Evolutionary conservation across 345 rosid species (phyloP), one percentile per base, ranked within the genome.

Genomic region (Camelina hispida): DNA sequence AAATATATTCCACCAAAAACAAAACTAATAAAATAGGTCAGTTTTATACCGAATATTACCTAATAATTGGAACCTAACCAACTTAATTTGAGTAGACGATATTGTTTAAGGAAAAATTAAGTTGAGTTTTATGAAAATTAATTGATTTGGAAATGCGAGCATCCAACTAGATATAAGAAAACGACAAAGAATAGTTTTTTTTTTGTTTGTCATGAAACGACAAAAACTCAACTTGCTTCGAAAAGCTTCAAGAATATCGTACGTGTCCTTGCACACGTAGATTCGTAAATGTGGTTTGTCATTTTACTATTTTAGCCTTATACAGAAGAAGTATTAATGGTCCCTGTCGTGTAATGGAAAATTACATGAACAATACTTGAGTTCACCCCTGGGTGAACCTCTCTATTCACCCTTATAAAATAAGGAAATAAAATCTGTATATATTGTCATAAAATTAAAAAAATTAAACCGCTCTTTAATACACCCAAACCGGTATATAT

Each of bases 221-320:
- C 56, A 54, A 42, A 46, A 48, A 20, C 14, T 43, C n/a, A 62
- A 52, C 48, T 73, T 55, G 57, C 16, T 64, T 23, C 32, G 55
- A 73, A 73, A 48, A 65, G 63, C 55, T 54, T 63, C 18, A 55
- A 32, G 3, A 53, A 34, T 47, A n/a, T 20, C 15, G 40, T n/a
- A 37, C 38, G 72, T 74, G 58, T 65, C 48, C n/a, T 62, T 34
- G 34, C 64, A 64, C 37, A 63, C 70, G 56, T 34, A 54, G 15
- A 8, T 32, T 32, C 64, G 9, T 54, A 18, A 43, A 73, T 63
- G 44, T 15, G 22, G 5, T 59, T 59, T 6, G 6, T 13, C 9
- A 0, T 7, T n/a, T 72, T 62, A 51, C 68, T 7, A 5, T 17
- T 72, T 25, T 52, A 62, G 42, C 43, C 30, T 34, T 34, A 42